Evolutionary conservation across 2,329 filamentous ascomycete genomes (phyloP), one percentile per base, ranked within the genome.

Genomic region (Mycogone perniciosa): DNA sequence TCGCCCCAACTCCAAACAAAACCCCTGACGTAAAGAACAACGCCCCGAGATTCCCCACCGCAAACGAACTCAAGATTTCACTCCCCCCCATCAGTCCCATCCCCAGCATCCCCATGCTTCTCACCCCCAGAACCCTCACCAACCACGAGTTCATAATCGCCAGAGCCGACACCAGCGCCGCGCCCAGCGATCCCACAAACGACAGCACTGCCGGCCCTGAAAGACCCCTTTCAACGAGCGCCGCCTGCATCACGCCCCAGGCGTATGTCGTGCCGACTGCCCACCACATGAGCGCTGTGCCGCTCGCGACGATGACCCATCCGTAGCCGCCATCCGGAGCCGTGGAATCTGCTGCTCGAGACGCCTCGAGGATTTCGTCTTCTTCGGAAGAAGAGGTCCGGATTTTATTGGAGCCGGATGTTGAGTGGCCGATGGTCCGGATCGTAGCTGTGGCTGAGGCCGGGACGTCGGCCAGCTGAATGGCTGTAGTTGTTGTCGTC

Each of bases 191-290:
- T 2, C 80, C 81, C 3, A 84, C 76, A 54, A 82, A 85, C 2
- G 79, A 75, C 26, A 85, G 66, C 1, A 76, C 80, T 0, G 75
- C 75, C 0, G 79, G 69, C 0, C 71, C 70, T 0, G 71, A 71
- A 1, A 81, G 64, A 0, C 69, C 67, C 7, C 73, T 64, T 33
- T 74, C 64, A 3, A 82, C 73, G 1, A 85, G 70, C 0, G 74
- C 79, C 4, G 71, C 71, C 62, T 85, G 81, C 43, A 84, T 66
- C 0, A 85, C 72, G 27, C 81, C 82, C 80, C 81, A 85, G 55
- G 72, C 73, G 59, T 81, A 81, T 6, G 71, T 71, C 0, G 73
- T 77, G 46, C 80, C 80, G 44, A 77, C 72, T 46, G 76, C 71
- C 78, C 76, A 81, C 68, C 78, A 84, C 2, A 75, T 71, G 8